Conservation (phyloP, 768 basidiomycete species). For the Podaxis pistillaris region DNA sequence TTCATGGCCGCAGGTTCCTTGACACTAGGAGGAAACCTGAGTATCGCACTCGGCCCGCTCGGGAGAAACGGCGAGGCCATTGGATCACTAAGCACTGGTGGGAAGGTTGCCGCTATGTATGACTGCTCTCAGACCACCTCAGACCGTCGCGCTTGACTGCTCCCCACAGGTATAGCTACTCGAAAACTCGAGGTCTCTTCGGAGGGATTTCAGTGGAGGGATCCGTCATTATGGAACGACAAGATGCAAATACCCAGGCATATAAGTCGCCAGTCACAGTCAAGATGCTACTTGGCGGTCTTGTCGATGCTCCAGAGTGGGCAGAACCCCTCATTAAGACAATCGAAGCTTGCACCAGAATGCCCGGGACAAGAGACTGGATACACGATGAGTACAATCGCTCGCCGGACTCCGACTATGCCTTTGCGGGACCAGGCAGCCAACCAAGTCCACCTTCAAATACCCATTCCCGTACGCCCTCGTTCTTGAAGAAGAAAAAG, state of each 20-base stretch:
- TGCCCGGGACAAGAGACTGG: constrained; percentile 71
- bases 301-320: constrained; percentile 75
- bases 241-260: constrained; percentile 87
- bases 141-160: neutral
- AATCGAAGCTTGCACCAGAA: constrained; percentile 68
- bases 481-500: constrained; percentile 46
- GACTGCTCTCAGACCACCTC: constrained; percentile 13
- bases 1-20: constrained; percentile 96
- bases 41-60: constrained; percentile 85
- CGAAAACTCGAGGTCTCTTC: constrained; percentile 90
- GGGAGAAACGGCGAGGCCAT: constrained; percentile 94
- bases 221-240: constrained; percentile 88
- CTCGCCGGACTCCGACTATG: constrained; percentile 43
- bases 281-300: constrained; percentile 79
- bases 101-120: constrained; percentile 90
- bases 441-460: constrained; percentile 29
- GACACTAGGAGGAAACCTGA: constrained; percentile 88
- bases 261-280: constrained; percentile 74
- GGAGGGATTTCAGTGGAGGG: constrained; percentile 90
- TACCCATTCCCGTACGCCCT: constrained; percentile 24
- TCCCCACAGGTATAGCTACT: constrained; percentile 77
- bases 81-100: constrained; percentile 79
- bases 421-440: constrained; percentile 50
- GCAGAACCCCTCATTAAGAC: constrained; percentile 71
- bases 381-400: constrained; percentile 44